Evolutionary conservation across 345 rosid genomes (phyloP), one percentile per base, ranked within the genome.

Genomic region (Atalantia buxifolia): DNA sequence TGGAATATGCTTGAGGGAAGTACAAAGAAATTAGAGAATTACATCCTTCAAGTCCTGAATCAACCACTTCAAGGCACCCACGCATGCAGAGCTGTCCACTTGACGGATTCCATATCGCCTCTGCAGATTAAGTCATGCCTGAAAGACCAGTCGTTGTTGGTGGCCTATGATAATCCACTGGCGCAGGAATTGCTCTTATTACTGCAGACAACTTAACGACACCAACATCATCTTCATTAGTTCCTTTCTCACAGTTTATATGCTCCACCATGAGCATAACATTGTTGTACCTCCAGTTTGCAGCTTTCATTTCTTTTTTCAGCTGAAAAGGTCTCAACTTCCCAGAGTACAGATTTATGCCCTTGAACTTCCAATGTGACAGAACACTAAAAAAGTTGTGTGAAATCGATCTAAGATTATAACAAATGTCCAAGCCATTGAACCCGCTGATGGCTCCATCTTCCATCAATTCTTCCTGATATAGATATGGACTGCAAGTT

Each of bases 121-220:
- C 69, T 4, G 69, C 14, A 69, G 33, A 69, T 7, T 24, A 69
- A 69, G 57, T 38, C 72, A 27, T 24, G 9, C 55, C 57, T 21
- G 48, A 66, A 66, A 69, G 72, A 69, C 56, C 31, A 42, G 57
- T 24, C 72, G 64, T 5, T 38, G 68, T 25, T 42, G 38, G 19
- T 7, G 62, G 66, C 19, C 35, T 18, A 28, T 21, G 50, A 13
- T 55, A 55, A 22, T 60, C 75, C 69, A 70, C 31, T 12, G 40
- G 24, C 40, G 62, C 9, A 12, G 60, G 80, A 59, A 61, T 69
- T 69, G 75, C 75, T 77, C 80, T 77, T 12, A 69, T 1, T 25
- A 69, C 24, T n/a, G 42, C 67, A 1, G 75, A 57, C 69, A 60
- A 69, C 59, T 45, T 70, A 18, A 48, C 78, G 16, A 24, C 25